Evolutionary conservation across 148 eudicot genomes (phyloP).

Genomic region (Rhododendron vialii): DNA sequence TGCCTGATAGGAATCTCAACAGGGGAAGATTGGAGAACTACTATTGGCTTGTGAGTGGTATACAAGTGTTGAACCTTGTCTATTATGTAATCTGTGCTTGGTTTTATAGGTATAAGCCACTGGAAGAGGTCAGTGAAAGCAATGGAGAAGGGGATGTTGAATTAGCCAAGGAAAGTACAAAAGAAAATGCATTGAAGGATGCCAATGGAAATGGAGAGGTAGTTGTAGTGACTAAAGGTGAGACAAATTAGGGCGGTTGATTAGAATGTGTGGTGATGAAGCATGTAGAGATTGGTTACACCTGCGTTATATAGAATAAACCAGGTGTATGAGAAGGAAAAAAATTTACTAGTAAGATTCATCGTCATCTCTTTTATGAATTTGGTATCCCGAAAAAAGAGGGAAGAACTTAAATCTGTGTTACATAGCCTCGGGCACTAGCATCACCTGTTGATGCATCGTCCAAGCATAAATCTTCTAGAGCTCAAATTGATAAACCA

Average conservation of each 20-base stretch:
- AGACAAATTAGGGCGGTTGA: neutral
- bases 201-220: neutral
- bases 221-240: neutral
- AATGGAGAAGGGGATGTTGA: slow-evolving; percentile 17
- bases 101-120: slow-evolving; percentile 28
- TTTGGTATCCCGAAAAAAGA: neutral
- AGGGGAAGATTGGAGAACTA: slow-evolving; percentile 37
- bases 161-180: neutral
- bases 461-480: neutral
- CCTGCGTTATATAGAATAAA: too few species aligned
- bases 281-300: neutral
- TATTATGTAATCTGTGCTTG: slow-evolving; percentile 29
- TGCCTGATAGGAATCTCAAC: slow-evolving; percentile 37
- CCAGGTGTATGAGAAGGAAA: neutral
- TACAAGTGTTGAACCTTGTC: slow-evolving; percentile 31
- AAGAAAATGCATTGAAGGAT: neutral
- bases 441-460: neutral
- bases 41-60: slow-evolving; percentile 30
- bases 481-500: neutral
- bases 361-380: neutral
- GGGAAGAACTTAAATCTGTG: neutral
- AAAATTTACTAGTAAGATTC: too few species aligned
- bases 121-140: slow-evolving; percentile 21
- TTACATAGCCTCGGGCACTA: neutral
- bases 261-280: neutral